Percentiles rank a stretch among this genome's conserved stretches.
Conservation (phyloP, 2,329 filamentous ascomycete species). For the Blastomyces percursus region DNA sequence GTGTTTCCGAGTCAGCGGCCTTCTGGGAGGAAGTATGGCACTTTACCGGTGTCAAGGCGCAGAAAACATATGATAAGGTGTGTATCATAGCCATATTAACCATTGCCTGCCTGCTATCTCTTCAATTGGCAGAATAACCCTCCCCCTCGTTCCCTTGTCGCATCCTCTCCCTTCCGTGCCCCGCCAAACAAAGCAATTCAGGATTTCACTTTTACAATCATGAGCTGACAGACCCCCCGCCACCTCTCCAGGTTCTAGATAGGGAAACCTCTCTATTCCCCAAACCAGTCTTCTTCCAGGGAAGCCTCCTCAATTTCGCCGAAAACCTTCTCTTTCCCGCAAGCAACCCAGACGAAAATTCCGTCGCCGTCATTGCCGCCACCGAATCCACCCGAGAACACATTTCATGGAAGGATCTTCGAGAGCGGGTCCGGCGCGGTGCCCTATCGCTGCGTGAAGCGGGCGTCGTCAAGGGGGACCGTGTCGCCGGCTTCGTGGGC, state of each 20-base stretch:
- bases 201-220: too few species aligned
- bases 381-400: conserved; percentile 60
- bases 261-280: conserved; percentile 65
- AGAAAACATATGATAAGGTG: conserved; percentile 42
- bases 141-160: too few species aligned
- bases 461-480: conserved; percentile 52
- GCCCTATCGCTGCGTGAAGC: conserved; percentile 57
- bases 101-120: neutral
- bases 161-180: too few species aligned
- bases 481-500: conserved; percentile 65
- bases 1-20: conserved; percentile 57
- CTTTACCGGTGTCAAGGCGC: conserved; percentile 64
- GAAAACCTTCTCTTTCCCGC: conserved; percentile 83
- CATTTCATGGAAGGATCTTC: conserved; percentile 67
- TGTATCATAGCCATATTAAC: conserved; percentile 9
- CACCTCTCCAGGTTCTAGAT: conserved; percentile 51
- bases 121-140: neutral
- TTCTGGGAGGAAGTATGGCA: conserved; percentile 87
- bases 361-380: conserved; percentile 63
- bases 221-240: neutral
- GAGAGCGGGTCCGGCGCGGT: conserved; percentile 65
- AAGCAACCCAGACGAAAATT: conserved; percentile 45
- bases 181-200: neutral
- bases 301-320: conserved; percentile 76
- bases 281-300: conserved; percentile 72